Evolutionary conservation across 169 alveolate species (phyloP).

Genomic region (Cryptosporidium parvum): DNA sequence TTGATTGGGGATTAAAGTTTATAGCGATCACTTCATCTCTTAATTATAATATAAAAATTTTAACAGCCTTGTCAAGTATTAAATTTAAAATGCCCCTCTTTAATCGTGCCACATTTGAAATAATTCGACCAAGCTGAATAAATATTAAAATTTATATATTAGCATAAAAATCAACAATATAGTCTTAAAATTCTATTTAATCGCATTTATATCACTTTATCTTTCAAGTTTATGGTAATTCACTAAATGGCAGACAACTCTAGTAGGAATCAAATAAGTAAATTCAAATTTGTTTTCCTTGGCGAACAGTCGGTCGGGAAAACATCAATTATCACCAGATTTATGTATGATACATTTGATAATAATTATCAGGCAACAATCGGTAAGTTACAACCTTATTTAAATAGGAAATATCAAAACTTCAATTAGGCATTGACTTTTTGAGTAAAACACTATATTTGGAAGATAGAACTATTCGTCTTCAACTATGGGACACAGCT

Average conservation of each 20-base stretch:
- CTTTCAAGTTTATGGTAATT: conserved; percentile 31
- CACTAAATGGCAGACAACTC: conserved; percentile 38
- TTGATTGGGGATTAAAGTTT: background rate
- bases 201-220: background rate
- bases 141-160: background rate
- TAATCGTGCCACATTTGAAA: conserved; percentile 24
- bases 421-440: conserved; percentile 94
- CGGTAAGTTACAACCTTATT: conserved; percentile 66
- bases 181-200: background rate
- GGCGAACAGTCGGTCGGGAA: conserved; percentile 98
- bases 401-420: background rate
- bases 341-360: conserved; percentile 96
- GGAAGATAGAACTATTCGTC: conserved; percentile 95
- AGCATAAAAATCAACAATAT: background rate
- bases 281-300: conserved; percentile 93
- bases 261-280: conserved; percentile 78
- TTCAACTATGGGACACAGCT: conserved; percentile 99
- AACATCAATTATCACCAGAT: conserved; percentile 97
- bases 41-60: background rate
- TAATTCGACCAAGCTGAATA: background rate
- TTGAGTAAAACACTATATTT: conserved; percentile 94
- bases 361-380: conserved; percentile 91
- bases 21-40: background rate
- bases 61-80: conserved; percentile 12
- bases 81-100: conserved; percentile 22